Conservation (phyloP, 257 asterid species). For the Rubia yunnanensis region DNA sequence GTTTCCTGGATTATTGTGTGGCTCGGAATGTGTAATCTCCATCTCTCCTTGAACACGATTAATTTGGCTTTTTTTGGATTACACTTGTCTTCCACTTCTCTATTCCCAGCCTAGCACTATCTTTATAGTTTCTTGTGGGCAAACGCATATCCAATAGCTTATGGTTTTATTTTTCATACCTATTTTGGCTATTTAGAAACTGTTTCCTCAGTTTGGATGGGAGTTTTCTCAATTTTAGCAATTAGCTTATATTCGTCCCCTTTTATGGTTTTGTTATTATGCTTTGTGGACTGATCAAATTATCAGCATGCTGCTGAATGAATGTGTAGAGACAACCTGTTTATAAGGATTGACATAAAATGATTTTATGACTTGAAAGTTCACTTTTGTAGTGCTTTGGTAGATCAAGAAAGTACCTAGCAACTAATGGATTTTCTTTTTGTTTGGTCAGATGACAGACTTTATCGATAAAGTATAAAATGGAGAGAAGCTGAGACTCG, state of each 20-base stretch:
- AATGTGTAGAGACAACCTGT: neutral
- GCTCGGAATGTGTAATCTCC: too few relatives aligned
- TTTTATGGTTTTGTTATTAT: neutral
- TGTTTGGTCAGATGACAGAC: slow-evolving; percentile 10
- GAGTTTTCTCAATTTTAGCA: neutral
- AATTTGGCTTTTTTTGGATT: neutral
- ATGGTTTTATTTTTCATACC: neutral
- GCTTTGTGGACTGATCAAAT: neutral
- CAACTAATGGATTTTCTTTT: neutral
- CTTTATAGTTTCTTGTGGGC: neutral
- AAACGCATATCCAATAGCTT: neutral
- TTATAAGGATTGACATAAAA: neutral
- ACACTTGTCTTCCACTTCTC: neutral
- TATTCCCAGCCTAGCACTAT: neutral
- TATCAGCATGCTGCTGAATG: neutral
- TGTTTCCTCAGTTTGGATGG: neutral
- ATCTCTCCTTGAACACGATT: too few relatives aligned
- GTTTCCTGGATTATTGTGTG: neutral
- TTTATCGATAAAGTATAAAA: slow-evolving; percentile 12
- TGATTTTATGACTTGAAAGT: neutral
- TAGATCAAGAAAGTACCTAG: neutral
- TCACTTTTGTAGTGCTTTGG: neutral
- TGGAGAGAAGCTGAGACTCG: slow-evolving; percentile 14
- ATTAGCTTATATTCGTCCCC: neutral
- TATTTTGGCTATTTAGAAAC: neutral